These are phyloP conservation scores for Cyberlindnera lachancei DNA, from an alignment of 805 yeast genomes.

Conservation along the genomic window DNA sequence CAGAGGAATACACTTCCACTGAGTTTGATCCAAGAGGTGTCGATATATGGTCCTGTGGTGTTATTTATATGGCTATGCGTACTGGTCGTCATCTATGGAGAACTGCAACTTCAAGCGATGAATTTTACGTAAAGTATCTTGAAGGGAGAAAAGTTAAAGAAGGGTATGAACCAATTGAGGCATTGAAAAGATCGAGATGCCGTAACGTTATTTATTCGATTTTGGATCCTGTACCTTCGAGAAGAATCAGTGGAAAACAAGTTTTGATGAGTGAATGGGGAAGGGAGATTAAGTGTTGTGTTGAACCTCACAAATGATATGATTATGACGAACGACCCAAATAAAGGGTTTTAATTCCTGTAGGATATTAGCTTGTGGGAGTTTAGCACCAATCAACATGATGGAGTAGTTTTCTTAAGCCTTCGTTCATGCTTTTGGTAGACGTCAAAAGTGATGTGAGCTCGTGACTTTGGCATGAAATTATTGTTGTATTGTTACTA, in stretches of 20 bases:
- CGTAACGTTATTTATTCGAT: conserved; percentile 90
- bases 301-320: conserved; percentile 2
- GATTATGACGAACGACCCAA: conserved; percentile 1
- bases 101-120: conserved; percentile 73
- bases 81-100: conserved; percentile 94
- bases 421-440: too few relatives aligned
- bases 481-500: too few relatives aligned
- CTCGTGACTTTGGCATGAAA: too few relatives aligned
- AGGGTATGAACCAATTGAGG: conserved; percentile 90
- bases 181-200: conserved; percentile 77
- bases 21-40: conserved; percentile 77
- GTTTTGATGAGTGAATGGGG: conserved; percentile 94
- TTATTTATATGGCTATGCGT: conserved; percentile 88
- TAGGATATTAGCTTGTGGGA: too few relatives aligned
- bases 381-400: too few relatives aligned
- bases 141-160: conserved; percentile 71
- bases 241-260: conserved; percentile 85
- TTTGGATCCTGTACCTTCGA: conserved; percentile 80
- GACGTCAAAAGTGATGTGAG: too few relatives aligned
- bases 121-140: conserved; percentile 67
- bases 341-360: too few relatives aligned
- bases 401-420: too few relatives aligned
- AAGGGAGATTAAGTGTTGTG: conserved; percentile 52
- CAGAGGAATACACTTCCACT: conserved; percentile 62
- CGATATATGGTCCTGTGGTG: conserved; percentile 92